Conservation (phyloP, 2,329 filamentous ascomycete genomes). For the Rugonectria rugulosa region DNA sequence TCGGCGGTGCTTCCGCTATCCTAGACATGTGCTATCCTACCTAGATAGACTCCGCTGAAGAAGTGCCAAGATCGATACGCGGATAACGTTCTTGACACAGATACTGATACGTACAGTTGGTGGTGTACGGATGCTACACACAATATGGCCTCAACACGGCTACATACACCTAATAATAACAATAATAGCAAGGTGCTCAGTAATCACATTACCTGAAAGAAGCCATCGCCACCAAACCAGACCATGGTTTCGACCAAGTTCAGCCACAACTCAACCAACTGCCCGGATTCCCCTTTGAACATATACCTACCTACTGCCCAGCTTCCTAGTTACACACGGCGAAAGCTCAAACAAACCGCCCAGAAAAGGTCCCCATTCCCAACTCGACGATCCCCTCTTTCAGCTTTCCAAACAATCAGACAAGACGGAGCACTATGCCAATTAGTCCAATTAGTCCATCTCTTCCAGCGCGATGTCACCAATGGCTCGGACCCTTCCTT, state of each 20-base stretch:
- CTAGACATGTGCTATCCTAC: no score
- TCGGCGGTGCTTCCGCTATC: neutral
- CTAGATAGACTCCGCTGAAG: no score
- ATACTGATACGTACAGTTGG: no score
- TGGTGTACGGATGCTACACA: no score
- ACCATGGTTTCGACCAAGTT: constrained; percentile 3
- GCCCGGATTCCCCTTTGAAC: no score
- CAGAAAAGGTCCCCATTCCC: neutral
- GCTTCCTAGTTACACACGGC: no score
- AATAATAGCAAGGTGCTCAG: neutral
- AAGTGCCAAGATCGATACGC: constrained; percentile 9
- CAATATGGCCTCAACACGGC: no score
- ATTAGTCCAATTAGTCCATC: constrained; percentile 3
- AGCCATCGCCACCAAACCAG: neutral
- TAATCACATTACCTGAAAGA: neutral
- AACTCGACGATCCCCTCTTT: neutral
- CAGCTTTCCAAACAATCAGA: neutral
- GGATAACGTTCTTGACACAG: no score
- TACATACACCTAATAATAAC: neutral
- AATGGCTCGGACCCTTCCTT: constrained; percentile 10
- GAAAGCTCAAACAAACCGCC: no score
- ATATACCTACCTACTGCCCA: no score
- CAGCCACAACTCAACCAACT: neutral
- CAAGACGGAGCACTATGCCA: no score
- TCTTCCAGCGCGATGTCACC: constrained; percentile 17